Base-by-base conservation (phyloP, 2,329 filamentous ascomycete genomes). In the Colletotrichum abscissum region DNA sequence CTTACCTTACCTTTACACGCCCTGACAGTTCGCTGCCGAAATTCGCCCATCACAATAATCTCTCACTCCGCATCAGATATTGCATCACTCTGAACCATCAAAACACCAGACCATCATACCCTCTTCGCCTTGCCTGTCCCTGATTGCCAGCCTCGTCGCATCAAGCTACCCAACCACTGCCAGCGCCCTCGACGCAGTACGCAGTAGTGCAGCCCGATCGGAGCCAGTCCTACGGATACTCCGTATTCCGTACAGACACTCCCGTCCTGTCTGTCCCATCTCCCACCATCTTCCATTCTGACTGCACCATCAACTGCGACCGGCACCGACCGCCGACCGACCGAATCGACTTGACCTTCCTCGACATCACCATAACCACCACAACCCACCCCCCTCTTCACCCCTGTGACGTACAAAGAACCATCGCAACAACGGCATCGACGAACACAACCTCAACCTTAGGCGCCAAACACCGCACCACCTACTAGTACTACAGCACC, bases 141-240 rank as follows among this genome's bases (percentile, higher is more conserved):
- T 19, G 12, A 60, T 62, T 42, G 30, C 12, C 67, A 38, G 14
- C 56, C 67, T 58, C 33, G 60, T 46, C 35, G 33, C 62, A 52
- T 66, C 56, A 35, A 65, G 33, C 46, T 22, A 56, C 19, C 42
- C 60, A 26, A 57, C 42, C 46, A 28, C 12, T 57, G 24, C 60
- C 64, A 28, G 67, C 60, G 54, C 56, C 38, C 46, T 49, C 60
- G 33, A 12, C 33, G 33, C 33, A 35, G 33, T 67, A 35, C 33
- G 33, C 33, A 35, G 33, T 67, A 73, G 60, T 56, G 71, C 67
- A 73, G 67, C 71, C 67, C 71, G 71, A 73, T 71, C 70, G 71
- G 56, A 70, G 70, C 70, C 70, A 60, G 55, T 70, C 46, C 42
- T 22, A 22, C 65, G 42, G 42, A 22, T 49, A 49, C 42, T 49